Conservation (phyloP, 257 asterid genomes). For the Parsonsia alboflavescens region DNA sequence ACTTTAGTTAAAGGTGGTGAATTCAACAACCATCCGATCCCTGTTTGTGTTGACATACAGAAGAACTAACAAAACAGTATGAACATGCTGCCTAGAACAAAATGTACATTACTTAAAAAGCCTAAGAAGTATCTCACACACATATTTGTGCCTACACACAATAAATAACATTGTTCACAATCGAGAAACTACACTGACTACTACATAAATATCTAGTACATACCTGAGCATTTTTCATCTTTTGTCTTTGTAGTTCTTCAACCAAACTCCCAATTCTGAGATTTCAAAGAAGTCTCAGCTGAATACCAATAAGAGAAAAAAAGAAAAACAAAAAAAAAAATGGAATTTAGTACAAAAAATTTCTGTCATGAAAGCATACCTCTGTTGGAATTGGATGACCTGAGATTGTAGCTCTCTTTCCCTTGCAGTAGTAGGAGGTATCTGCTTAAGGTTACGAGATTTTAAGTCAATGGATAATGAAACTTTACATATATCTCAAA, state of each 20-base stretch:
- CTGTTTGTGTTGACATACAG: not conserved
- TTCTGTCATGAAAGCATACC: constrained; percentile 34
- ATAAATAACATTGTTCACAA: not conserved
- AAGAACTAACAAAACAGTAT: not conserved
- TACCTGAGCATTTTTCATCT: constrained; percentile 71
- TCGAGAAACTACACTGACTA: not conserved
- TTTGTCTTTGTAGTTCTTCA: constrained; percentile 81
- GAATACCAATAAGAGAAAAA: no score
- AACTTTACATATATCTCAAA: not conserved
- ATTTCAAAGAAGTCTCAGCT: constrained; percentile 28
- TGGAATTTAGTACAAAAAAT: constrained; percentile 5
- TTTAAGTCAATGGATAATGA: constrained; percentile 5
- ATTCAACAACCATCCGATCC: not conserved
- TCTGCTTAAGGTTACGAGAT: constrained; percentile 29
- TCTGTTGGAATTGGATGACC: constrained; percentile 84
- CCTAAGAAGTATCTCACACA: not conserved
- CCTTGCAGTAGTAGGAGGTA: constrained; percentile 32
- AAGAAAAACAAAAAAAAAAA: constrained; percentile 7
- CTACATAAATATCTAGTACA: constrained; percentile 11
- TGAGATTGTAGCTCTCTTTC: constrained; percentile 77
- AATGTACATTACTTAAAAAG: not conserved
- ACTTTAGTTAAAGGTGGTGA: not conserved
- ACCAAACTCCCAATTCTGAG: constrained; percentile 70
- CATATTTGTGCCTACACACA: not conserved
- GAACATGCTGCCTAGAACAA: not conserved